These are phyloP conservation scores for Penicillium paneum DNA, from an alignment of 2,329 filamentous ascomycete species.

Conservation along the genomic window DNA sequence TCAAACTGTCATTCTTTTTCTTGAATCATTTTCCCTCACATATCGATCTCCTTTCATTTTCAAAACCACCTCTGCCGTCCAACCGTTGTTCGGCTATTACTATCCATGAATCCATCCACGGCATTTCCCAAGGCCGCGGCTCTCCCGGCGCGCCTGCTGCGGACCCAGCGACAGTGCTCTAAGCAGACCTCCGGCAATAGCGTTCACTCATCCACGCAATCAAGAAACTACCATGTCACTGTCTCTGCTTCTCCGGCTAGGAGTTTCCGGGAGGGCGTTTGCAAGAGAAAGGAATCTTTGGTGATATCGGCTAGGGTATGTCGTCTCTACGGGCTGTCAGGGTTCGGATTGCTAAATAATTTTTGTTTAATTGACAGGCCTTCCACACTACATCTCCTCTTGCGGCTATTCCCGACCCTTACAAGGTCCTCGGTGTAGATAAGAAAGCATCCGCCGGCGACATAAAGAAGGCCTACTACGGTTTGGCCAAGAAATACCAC, in stretches of 20 bases:
- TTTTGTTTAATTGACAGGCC: constrained; percentile 22
- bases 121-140: constrained; percentile 44
- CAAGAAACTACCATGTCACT: constrained; percentile 37
- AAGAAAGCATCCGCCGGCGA: constrained; percentile 78
- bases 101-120: constrained; percentile 41
- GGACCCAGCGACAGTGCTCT: constrained; percentile 41
- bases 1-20: constrained; percentile 8
- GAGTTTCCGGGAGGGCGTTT: constrained; percentile 26
- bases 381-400: constrained; percentile 53
- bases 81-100: constrained; percentile 17
- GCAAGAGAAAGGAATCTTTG: constrained; percentile 25
- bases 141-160: constrained; percentile 43
- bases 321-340: constrained; percentile 3
- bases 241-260: constrained; percentile 24
- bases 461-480: constrained; percentile 98
- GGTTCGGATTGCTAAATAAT: background rate
- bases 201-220: constrained; percentile 34
- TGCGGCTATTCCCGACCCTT: constrained; percentile 77
- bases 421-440: constrained; percentile 77
- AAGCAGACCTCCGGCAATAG: constrained; percentile 30
- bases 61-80: constrained; percentile 7
- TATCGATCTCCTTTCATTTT: background rate
- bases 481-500: constrained; percentile 94
- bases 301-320: constrained; percentile 34
- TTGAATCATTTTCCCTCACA: background rate